phyloP scores from a whole-genome alignment of 768 basidiomycete species.

The Kwoniella bestiolae region DNA sequence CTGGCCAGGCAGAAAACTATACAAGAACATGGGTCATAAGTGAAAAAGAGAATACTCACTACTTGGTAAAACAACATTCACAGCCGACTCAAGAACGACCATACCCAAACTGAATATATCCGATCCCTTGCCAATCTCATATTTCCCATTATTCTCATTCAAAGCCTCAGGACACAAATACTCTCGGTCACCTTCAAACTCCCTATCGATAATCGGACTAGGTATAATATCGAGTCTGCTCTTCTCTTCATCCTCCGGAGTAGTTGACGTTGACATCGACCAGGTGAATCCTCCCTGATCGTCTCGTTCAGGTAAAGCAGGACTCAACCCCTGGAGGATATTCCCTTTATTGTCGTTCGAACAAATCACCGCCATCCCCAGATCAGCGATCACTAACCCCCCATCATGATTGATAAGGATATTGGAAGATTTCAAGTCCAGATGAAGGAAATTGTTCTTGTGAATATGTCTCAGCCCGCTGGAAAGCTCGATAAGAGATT shows the following conservation, averaged over 20 bases:
- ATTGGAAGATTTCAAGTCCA: conserved; percentile 97
- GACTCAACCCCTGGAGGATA: conserved; percentile 31
- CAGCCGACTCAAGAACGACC: conserved; percentile 89
- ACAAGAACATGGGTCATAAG: not conserved
- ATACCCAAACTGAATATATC: conserved; percentile 98
- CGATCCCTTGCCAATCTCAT: conserved; percentile 75
- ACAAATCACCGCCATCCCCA: conserved; percentile 97
- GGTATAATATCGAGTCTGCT: conserved; percentile 25
- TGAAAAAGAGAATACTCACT: conserved; percentile 61
- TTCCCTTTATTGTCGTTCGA: conserved; percentile 61
- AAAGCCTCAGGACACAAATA: conserved; percentile 96
- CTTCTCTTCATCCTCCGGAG: conserved; percentile 14
- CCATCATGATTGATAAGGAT: conserved; percentile 87
- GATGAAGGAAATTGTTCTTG: conserved; percentile 82
- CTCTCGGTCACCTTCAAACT: conserved; percentile 90
- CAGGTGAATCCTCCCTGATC: conserved; percentile 44
- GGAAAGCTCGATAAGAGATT: conserved; percentile 80
- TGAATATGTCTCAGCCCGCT: conserved; percentile 90
- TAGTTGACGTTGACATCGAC: conserved; percentile 1
- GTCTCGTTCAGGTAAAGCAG: conserved; percentile 40
- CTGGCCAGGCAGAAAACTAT: no score
- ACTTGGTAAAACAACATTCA: conserved; percentile 95
- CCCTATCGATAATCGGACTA: conserved; percentile 45
- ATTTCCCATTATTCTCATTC: conserved; percentile 64
- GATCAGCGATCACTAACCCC: conserved; percentile 94